Percentiles rank a stretch among this genome's conserved stretches.
Evolutionary conservation across 306 rosid species (phyloP).

Genomic region (Pterocarpus santalinus): DNA sequence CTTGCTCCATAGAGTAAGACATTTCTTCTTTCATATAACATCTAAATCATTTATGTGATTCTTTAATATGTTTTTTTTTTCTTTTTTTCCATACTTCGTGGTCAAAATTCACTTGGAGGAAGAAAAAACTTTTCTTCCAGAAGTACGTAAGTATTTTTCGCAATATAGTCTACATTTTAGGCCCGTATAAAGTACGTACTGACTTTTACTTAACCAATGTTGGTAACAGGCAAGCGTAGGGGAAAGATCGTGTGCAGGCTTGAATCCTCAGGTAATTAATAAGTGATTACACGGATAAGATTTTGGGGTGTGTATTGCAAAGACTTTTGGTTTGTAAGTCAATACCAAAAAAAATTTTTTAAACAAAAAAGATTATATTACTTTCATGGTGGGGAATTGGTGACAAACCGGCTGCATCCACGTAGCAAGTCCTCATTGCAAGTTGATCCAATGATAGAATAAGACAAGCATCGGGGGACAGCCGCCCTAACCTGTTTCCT

Average conservation of each 20-base stretch:
- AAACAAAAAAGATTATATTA: neutral
- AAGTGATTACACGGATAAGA: neutral
- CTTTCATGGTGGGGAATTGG: neutral
- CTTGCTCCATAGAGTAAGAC: no score
- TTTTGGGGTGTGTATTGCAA: neutral
- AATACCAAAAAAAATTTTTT: neutral
- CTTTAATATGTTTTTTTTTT: no score
- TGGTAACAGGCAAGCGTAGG: no score
- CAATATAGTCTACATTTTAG: no score
- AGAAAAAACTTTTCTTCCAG: no score
- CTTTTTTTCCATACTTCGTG: no score
- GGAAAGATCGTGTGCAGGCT: neutral
- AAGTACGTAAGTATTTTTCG: no score
- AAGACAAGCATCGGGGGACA: neutral
- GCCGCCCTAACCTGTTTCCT: neutral
- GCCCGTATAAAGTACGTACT: no score
- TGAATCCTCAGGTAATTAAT: neutral
- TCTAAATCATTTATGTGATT: no score
- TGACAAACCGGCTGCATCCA: neutral
- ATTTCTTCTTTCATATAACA: no score
- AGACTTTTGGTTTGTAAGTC: conserved; percentile 21
- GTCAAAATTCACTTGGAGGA: no score
- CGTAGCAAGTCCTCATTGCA: neutral
- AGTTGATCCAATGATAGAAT: neutral
- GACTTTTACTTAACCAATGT: no score